phyloP scores from a whole-genome alignment of 108 stramenopile genomes.

The Nitzschia inconspicua region DNA sequence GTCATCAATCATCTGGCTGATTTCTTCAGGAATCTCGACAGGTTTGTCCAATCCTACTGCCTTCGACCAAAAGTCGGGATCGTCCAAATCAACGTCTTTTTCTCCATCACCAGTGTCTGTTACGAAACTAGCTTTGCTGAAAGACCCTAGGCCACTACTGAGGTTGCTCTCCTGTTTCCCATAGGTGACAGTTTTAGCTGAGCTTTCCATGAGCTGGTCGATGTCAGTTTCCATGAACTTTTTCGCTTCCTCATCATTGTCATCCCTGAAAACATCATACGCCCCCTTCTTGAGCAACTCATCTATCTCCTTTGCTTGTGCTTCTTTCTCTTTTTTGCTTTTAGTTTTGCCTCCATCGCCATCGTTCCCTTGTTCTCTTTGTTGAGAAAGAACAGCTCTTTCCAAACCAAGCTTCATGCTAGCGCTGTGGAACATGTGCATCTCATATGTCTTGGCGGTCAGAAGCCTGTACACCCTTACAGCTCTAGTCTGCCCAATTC shows the following conservation, averaged over 20 bases:
- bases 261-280: constrained; percentile 81
- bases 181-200: constrained; percentile 76
- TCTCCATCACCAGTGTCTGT: constrained; percentile 77
- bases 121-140: constrained; percentile 91
- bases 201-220: constrained; percentile 80
- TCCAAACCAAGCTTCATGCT: constrained; percentile 96
- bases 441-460: constrained; percentile 95
- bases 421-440: constrained; percentile 97
- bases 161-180: constrained; percentile 50
- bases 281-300: constrained; percentile 80
- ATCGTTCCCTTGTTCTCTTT: constrained; percentile 56
- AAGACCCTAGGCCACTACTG: constrained; percentile 73
- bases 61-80: constrained; percentile 92
- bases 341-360: constrained; percentile 47
- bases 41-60: constrained; percentile 75
- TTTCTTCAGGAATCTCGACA: constrained; percentile 64
- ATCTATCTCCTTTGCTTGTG: constrained; percentile 83
- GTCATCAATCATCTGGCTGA: constrained; percentile 71
- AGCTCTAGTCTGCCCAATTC: constrained; percentile 92
- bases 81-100: constrained; percentile 91
- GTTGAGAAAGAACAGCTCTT: constrained; percentile 91
- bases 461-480: constrained; percentile 56
- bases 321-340: constrained; percentile 56
- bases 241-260: constrained; percentile 79
- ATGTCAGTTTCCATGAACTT: constrained; percentile 89